A percentile compares a stretch with the other conserved stretches of the same genome.
These are phyloP conservation scores for Yarrowia divulgata DNA, from an alignment of 805 yeast species.

Conservation along the genomic window DNA sequence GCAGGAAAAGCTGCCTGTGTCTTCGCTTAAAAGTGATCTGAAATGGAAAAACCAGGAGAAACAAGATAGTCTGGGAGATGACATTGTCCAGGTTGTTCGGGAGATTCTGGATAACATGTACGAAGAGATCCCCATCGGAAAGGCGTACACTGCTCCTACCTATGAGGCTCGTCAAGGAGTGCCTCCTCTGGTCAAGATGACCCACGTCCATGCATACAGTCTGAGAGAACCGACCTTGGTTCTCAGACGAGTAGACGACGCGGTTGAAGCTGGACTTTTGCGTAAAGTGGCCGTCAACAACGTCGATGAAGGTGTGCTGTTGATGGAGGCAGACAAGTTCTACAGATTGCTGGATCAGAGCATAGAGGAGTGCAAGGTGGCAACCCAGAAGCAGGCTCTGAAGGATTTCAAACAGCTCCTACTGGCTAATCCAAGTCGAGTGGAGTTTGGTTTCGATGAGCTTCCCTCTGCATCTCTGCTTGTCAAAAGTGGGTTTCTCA, in stretches of 20 bases:
- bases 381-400: background rate
- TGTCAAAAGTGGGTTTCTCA: slow-evolving; percentile 50
- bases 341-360: slow-evolving; percentile 44
- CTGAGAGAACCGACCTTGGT: slow-evolving; percentile 32
- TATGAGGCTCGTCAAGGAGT: slow-evolving; percentile 7
- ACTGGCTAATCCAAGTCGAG: slow-evolving; percentile 45
- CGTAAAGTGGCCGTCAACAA: slow-evolving; percentile 22
- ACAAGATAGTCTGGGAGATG: slow-evolving; percentile 8
- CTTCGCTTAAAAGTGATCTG: background rate
- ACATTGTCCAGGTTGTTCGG: slow-evolving; percentile 44
- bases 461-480: slow-evolving; percentile 44
- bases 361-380: slow-evolving; percentile 40
- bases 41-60: slow-evolving; percentile 13
- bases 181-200: slow-evolving; percentile 24
- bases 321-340: slow-evolving; percentile 29
- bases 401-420: slow-evolving; percentile 9
- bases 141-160: slow-evolving; percentile 33
- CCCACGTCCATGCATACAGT: slow-evolving; percentile 25
- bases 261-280: slow-evolving; percentile 2
- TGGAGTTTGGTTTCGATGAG: slow-evolving; percentile 46
- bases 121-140: slow-evolving; percentile 48
- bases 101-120: slow-evolving; percentile 47
- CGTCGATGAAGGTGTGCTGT: slow-evolving; percentile 22
- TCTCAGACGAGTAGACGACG: slow-evolving; percentile 22
- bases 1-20: slow-evolving; percentile 18